A percentile compares a stretch with the other conserved stretches of the same genome.
Evolutionary conservation across 2,329 filamentous ascomycete genomes (phyloP).

Genomic region (Fusarium redolens): DNA sequence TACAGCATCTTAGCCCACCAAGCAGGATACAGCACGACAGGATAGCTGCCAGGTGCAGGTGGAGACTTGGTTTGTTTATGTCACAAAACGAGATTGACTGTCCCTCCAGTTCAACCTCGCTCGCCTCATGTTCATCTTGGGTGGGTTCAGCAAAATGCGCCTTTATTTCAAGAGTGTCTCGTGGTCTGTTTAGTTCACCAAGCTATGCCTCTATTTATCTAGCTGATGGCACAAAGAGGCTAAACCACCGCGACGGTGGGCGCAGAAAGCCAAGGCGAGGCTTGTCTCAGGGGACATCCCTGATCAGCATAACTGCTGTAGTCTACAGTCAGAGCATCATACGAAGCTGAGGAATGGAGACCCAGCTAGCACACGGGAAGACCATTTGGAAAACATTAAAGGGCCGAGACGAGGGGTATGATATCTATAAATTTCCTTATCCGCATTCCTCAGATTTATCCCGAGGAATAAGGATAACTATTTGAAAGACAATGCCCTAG

Average conservation of each 20-base stretch:
- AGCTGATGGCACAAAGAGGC: slow-evolving; percentile 32
- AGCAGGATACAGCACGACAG: not conserved
- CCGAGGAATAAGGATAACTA: not conserved
- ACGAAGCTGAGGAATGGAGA: slow-evolving; percentile 43
- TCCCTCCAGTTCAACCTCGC: slow-evolving; percentile 15
- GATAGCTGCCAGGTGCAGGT: slow-evolving; percentile 14
- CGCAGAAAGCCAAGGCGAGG: slow-evolving; percentile 39
- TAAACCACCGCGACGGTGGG: slow-evolving; percentile 29
- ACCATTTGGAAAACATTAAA: slow-evolving; percentile 1
- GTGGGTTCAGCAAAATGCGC: slow-evolving; percentile 30
- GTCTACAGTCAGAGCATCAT: slow-evolving; percentile 7
- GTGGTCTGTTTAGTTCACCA: slow-evolving; percentile 30
- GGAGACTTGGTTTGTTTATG: slow-evolving; percentile 1
- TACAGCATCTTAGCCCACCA: slow-evolving; percentile 25
- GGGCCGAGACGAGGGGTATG: slow-evolving; percentile 10
- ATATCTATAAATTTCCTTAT: slow-evolving; percentile 8
- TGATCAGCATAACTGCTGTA: slow-evolving; percentile 26
- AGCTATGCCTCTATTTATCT: slow-evolving; percentile 30
- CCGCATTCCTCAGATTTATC: slow-evolving; percentile 31
- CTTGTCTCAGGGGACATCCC: slow-evolving; percentile 45
- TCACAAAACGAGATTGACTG: slow-evolving; percentile 16
- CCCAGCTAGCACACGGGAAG: slow-evolving; percentile 9
- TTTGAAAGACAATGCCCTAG: not conserved
- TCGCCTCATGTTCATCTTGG: slow-evolving; percentile 23
- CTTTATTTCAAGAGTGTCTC: slow-evolving; percentile 40